These are phyloP conservation scores for Aphanomyces euteiches DNA, from an alignment of 352 stramenopile species.

Conservation along the genomic window DNA sequence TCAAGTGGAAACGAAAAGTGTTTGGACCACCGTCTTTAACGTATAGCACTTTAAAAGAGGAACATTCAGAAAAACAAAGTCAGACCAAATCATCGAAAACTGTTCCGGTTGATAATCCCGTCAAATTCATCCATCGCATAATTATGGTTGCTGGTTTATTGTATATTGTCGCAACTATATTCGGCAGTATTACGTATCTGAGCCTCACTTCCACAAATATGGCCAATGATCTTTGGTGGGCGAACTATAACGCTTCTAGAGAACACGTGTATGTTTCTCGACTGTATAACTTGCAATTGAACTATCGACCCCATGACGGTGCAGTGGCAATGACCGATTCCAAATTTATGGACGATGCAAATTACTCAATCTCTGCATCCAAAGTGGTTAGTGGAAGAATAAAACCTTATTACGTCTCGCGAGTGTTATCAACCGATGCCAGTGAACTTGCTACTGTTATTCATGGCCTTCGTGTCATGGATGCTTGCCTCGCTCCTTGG, in stretches of 20 bases:
- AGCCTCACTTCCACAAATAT: conserved; percentile 1
- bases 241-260: conserved; percentile 3
- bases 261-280: conserved; percentile 3
- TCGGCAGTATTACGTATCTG: conserved; percentile 14
- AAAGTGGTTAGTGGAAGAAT: not conserved
- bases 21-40: not conserved
- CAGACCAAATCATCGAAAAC: no score
- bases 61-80: no score
- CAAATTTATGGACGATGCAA: not conserved
- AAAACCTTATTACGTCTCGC: not conserved
- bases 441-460: conserved; percentile 6
- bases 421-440: conserved; percentile 1
- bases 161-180: conserved; percentile 1
- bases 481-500: conserved; percentile 14
- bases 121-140: not conserved
- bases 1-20: not conserved
- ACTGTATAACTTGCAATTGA: conserved; percentile 6
- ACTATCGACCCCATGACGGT: no score
- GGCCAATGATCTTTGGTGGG: conserved; percentile 27
- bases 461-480: conserved; percentile 4
- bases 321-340: not conserved
- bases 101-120: no score
- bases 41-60: no score
- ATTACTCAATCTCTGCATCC: not conserved
- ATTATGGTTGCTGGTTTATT: not conserved